Base-by-base conservation (phyloP, 148 eudicot species). In the Camellia sinensis region DNA sequence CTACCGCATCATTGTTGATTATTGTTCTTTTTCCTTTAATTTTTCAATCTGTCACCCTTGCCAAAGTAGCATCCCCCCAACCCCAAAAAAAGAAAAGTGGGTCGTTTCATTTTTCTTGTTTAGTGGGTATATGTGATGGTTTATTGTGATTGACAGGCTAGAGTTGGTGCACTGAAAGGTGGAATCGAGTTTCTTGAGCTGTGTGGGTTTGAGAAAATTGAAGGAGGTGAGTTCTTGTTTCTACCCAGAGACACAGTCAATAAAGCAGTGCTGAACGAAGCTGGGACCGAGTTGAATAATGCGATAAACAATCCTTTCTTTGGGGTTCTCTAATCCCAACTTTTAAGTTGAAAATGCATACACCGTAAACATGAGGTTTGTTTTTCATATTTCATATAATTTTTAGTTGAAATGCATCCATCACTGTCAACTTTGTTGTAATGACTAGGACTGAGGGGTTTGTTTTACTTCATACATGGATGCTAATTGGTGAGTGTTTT, bases 221-320 rank as follows among this genome's bases (percentile, higher is more conserved):
- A 92, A 83, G 95, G 88, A 41, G 99, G 92, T 2, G 99, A 97
- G 77, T 97, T 92, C 88, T 88, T 97, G 83, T 91, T 86, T 75
- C 84, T 97, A 77, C 90, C 97, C 9, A 88, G 93, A 66, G 95
- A 94, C 79, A 91, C 88, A 83, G 92, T 94, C 48, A 94, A 97
- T 78, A 81, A 79, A 22, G 89, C 88, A 29, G 91, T 94, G 75
- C 85, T 97, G 80, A 88, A 89, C 79, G 82, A 97, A 46, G 98
- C 99, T 80, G 99, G 97, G 64, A 89, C 82, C 19, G 99, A 97
- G 90, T 80, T 97, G 81, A 93, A 87, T 80, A 91, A 88, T 74
- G 98, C 99, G 21, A 97, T 97, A 64, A 91, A 90, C 65, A 97
- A 97, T 85, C 99, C 99, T 8, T 97, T 86, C 86, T 97, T 97